Base-by-base conservation (phyloP, 768 basidiomycete genomes). In the Lactarius hengduanensis region DNA sequence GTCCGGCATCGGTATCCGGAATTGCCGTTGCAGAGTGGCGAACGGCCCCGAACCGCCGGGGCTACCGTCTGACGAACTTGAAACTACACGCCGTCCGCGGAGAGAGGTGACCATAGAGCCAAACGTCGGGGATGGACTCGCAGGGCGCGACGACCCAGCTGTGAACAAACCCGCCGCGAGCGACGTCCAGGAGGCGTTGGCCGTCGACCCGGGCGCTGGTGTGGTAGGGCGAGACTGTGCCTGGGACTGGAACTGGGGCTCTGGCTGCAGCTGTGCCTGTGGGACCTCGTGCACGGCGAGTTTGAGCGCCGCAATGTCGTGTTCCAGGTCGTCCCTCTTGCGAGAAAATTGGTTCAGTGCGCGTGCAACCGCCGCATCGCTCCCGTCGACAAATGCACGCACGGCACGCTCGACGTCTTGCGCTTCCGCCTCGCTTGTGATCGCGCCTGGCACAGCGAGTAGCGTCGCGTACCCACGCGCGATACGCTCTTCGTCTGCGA, bases 271-370 rank as follows among this genome's bases (percentile, higher is more conserved):
- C 38, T 41, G 55, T 18, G 40, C 10, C 8, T 22, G 50, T 36
- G 32, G 43, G 16, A 79, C 74, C 57, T 84, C 85, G 68, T 90
- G 81, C 38, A 87, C 70, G 0, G 81, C 80, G 15, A 79, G 79
- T 74, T 92, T 91, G 66, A 93, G 76, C 7, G 80, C 80, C 0
- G 87, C 88, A 54, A 92, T 86, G 73, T 94, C 92, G 67, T 92
- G 89, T 67, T 90, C 80, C 22, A 92, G 81, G 71, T 92, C 88
- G 26, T 83, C 87, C 64, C 92, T 74, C 74, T 92, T 93, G 50
- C 77, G 78, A 58, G 73, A 71, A 68, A 92, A 86, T 41, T 71
- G 78, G 28, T 78, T 79, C 59, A 75, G 69, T 0, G 86, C 83
- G 54, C 79, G 83, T 53, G 75, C 68, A 32, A 88, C 81, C 1